Base-by-base conservation (phyloP, 2,329 filamentous ascomycete genomes). In the Anthostomella pinea region DNA sequence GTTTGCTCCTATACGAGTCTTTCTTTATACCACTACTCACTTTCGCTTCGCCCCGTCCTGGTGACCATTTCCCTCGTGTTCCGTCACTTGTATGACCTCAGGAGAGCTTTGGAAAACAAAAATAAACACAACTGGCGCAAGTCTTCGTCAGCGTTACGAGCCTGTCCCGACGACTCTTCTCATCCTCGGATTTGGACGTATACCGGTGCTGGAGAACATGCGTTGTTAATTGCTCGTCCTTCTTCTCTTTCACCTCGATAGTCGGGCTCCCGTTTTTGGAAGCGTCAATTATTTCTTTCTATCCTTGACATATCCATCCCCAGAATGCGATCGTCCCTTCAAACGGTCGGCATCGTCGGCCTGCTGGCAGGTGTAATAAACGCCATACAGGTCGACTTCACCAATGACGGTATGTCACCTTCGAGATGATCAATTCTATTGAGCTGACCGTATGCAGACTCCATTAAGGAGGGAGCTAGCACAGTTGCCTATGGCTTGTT, bases 361-460 rank as follows among this genome's bases (percentile, higher is more conserved):
- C 51, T 62, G 39, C 45, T 60, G 34, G 53, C 51, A 26, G 49
- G 49, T 41, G 41, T 46, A 18, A 51, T 43, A n/a, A 35, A 47
- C 11, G 58, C 54, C 16, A 45, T 66, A 43, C 32, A 58, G 20
- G 45, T 67, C 25, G 54, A 61, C 35, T 49, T 62, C 18, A 52
- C 49, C 28, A 56, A 49, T 41, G 54, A 61, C 18, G 50, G 63
- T 66, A 50, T 18, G 56, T 39, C 19, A 33, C 18, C 21, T n/a
- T 26, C 34, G 26, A 26, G 15, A 6, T 23, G 25, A 32, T 11
- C 16, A 25, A 23, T 44, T n/a, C n/a, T n/a, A n/a, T n/a, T n/a
- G n/a, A 17, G 60, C 70, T 49, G 63, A 68, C 38, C 49, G 57
- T 24, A 57, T 59, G 15, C 41, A 77, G 73, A 62, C 30, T 77